Evolutionary conservation across 2,329 filamentous ascomycete genomes (phyloP), one percentile per base, ranked within the genome.

Genomic region (Dothiorella sarmentorum): DNA sequence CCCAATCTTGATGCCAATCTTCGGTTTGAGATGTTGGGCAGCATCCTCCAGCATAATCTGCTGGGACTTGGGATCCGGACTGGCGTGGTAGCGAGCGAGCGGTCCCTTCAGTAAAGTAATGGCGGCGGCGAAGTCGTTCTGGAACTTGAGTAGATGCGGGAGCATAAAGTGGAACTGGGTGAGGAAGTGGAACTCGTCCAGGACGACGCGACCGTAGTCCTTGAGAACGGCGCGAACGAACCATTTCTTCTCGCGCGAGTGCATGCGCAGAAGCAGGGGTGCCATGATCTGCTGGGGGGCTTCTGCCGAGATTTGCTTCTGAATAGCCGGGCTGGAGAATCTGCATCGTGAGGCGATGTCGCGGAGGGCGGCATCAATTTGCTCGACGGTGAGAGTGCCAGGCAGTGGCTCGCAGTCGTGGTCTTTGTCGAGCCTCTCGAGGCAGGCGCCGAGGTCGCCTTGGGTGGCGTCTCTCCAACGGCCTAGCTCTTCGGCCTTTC

Each of bases 191-290:
- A 71, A 63, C 26, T 79, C 75, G 20, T 91, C 84, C 1, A 95
- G 67, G 1, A 81, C 69, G 0, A 92, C 77, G 0, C 88, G 87
- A n/a, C 81, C 78, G 60, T 87, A 89, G 62, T 86, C 82, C 68
- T 95, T 94, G 26, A 96, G 76, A 5, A 96, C 78, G 27, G 97
- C 76, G 3, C 92, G 82, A 0, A 89, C 89, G 10, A 96, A 79
- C 92, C 92, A 97, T 73, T 96, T 96, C 3, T 86, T 88, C 68
- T 96, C 89, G 42, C 78, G 77, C 3, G 89, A 83, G 44, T 78
- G 78, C 9, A 91, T 68, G 7, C 83, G 81, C 27, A 73, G 76
- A 65, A 88, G 89, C 1, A 92, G 68, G 0, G 70, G 68, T 18
- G 77, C 77, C 1, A 93, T 70, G 3, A 79, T 69, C 4, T 75